Conservation (phyloP, 306 rosid genomes). For the Notholithocarpus densiflorus region DNA sequence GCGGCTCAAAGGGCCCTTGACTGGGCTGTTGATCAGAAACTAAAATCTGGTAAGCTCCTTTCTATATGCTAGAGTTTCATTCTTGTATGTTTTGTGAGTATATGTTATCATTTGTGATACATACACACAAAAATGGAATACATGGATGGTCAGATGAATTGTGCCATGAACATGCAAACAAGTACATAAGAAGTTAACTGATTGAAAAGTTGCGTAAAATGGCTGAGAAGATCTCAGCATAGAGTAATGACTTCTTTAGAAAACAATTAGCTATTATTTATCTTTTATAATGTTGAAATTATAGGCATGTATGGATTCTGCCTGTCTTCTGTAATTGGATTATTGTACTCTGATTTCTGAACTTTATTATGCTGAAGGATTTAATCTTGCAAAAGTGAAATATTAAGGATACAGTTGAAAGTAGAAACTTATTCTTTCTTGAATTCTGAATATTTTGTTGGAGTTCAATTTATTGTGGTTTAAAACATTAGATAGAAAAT, state of each 20-base stretch:
- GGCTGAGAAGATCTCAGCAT: not conserved
- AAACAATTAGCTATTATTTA: no score
- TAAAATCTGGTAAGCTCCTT: slow-evolving; percentile 53
- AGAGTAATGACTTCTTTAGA: not conserved
- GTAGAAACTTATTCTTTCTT: not conserved
- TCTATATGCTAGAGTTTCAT: not conserved
- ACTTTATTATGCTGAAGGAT: not conserved
- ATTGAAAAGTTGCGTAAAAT: not conserved
- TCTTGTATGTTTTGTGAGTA: not conserved
- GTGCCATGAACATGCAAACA: not conserved
- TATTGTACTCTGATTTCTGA: not conserved
- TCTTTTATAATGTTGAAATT: not conserved
- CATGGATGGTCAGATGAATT: not conserved
- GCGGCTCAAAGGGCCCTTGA: slow-evolving; percentile 75
- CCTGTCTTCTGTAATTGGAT: not conserved
- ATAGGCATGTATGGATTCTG: not conserved
- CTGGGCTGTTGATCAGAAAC: slow-evolving; percentile 60
- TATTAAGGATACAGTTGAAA: not conserved
- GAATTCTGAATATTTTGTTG: not conserved
- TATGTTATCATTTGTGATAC: not conserved
- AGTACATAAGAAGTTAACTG: not conserved
- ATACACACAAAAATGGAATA: not conserved
- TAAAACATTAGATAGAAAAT: not conserved
- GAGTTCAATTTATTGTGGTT: not conserved
- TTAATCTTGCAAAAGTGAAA: not conserved